Base-by-base conservation (phyloP, 805 yeast genomes). In the Wickerhamiella sorbophila region DNA sequence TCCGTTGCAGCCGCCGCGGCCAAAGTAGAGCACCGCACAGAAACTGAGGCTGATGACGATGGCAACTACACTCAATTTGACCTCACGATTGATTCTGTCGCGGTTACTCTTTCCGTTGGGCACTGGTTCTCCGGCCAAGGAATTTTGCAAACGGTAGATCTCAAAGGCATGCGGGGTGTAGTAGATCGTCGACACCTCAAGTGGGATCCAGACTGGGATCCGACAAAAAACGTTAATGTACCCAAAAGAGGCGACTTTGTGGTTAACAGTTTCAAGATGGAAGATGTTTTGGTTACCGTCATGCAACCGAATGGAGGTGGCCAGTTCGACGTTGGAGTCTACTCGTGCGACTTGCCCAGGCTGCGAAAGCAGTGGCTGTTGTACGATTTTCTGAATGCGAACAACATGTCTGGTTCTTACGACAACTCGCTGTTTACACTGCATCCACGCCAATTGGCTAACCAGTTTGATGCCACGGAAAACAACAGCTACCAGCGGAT, bases 51-150 rank as follows among this genome's bases (percentile, higher is more conserved):
- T 21, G 63, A 62, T 17, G 95, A 64, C 29, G 94, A 86, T 56
- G 97, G 96, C 1, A 91, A 91, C 60, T 91, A 87, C 60, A 88
- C 98, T 0, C 98, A 91, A 58, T 91, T 79, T 58, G 98, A 91
- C 59, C 59, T 91, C 32, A 83, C 94, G 0, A 80, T 91, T 14
- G 95, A 88, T 45, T 81, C 80, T 50, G 78, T 87, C 10, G 77
- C 79, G 41, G 72, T 91, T 0, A 77, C 94, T 1, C 62, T 91
- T 15, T 81, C 93, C 10, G 74, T 91, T 50, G 67, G 73, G 40
- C 84, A 85, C 53, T 91, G 96, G 93, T 64, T 91, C 40, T 79
- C 82, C 51, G 97, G 97, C 0, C 71, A 71, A 41, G 98, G 99
- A 0, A 79, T 91, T 15, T 62, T 91, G 16, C 79, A 83, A 46